phyloP scores from a whole-genome alignment of 306 rosid species.

The Fagus crenata region DNA sequence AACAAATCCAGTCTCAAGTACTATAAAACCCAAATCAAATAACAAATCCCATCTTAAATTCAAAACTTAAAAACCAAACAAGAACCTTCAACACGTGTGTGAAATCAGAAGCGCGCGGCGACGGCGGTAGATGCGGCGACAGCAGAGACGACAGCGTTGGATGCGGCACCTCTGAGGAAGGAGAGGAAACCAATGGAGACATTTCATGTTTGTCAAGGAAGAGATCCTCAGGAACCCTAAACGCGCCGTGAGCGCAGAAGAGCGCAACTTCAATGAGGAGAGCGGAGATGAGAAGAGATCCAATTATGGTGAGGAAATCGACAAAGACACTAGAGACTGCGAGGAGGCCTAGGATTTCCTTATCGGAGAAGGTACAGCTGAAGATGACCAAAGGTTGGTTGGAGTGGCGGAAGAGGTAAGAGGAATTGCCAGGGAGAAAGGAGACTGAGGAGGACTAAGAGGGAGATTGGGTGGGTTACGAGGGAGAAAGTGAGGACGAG shows the following conservation, averaged over 20 bases:
- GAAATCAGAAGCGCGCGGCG: constrained; percentile 48
- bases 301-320: no score
- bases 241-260: no score
- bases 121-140: constrained; percentile 41
- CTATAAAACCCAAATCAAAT: neutral
- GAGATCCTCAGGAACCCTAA: no score
- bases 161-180: constrained; percentile 57
- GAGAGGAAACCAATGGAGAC: constrained; percentile 62
- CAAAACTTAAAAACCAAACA: no score
- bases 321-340: no score
- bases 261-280: no score
- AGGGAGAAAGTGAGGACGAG: constrained; percentile 61
- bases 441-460: constrained; percentile 56
- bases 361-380: constrained; percentile 67
- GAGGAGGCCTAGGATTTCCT: constrained; percentile 46
- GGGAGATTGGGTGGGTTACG: constrained; percentile 67
- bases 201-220: neutral
- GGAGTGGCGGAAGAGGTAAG: constrained; percentile 81
- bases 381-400: constrained; percentile 82
- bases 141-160: constrained; percentile 32
- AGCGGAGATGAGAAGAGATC: no score
- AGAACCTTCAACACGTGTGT: neutral
- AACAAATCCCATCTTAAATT: no score
- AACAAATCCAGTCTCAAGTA: neutral
- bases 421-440: constrained; percentile 81